Evolutionary conservation across 2,329 filamentous ascomycete species (phyloP).

Genomic region (Arthroderma sp.): DNA sequence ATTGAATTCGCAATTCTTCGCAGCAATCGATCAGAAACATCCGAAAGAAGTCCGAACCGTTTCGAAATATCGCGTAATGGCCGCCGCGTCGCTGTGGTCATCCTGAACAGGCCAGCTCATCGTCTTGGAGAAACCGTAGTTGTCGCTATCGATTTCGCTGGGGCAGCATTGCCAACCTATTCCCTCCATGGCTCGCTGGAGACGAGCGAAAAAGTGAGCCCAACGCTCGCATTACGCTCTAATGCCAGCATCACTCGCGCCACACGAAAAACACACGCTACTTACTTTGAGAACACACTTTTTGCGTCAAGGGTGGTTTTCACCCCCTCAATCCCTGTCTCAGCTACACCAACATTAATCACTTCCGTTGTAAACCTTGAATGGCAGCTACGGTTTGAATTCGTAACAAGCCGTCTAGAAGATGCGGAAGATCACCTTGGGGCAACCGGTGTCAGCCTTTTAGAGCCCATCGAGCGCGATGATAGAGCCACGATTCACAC

Average conservation of each 20-base stretch:
- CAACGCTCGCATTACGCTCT: slow-evolving; percentile 67
- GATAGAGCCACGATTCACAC: slow-evolving; percentile 66
- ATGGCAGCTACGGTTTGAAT: slow-evolving; percentile 85
- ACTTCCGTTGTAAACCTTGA: slow-evolving; percentile 77
- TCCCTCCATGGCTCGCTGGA: slow-evolving; percentile 75
- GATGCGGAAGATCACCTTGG: slow-evolving; percentile 23
- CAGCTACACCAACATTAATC: slow-evolving; percentile 78
- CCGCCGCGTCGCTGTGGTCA: slow-evolving; percentile 79
- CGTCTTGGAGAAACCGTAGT: slow-evolving; percentile 77
- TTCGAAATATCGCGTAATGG: slow-evolving; percentile 92
- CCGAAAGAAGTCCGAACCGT: slow-evolving; percentile 73
- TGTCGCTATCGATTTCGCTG: slow-evolving; percentile 69
- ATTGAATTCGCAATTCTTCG: slow-evolving; percentile 84
- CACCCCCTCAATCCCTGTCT: slow-evolving; percentile 66
- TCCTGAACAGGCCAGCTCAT: slow-evolving; percentile 77
- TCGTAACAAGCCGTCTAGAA: slow-evolving; percentile 58
- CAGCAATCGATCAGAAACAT: slow-evolving; percentile 54
- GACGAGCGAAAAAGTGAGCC: slow-evolving; percentile 70
- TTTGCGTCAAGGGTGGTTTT: slow-evolving; percentile 71
- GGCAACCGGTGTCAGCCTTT: slow-evolving; percentile 38
- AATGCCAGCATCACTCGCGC: slow-evolving; percentile 75
- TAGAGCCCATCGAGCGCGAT: slow-evolving; percentile 68
- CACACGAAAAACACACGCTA: slow-evolving; percentile 68
- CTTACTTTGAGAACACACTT: slow-evolving; percentile 67
- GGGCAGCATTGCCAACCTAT: slow-evolving; percentile 69